Base-by-base conservation (phyloP, 2,329 filamentous ascomycete species). In the Trichoderma endophyticum region DNA sequence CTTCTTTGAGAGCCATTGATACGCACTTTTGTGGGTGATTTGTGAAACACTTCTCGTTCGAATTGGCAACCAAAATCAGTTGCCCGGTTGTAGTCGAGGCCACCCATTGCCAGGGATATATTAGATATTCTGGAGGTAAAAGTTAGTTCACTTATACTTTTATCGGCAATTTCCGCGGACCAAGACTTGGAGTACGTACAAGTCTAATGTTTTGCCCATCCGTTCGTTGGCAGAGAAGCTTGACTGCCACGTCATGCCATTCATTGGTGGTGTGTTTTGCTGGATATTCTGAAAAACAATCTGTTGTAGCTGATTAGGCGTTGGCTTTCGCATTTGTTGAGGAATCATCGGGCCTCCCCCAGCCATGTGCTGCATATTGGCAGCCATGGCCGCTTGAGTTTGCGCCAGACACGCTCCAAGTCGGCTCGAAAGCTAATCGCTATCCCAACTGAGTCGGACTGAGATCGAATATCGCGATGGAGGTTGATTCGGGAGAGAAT, bases 321-420 rank as follows among this genome's bases (percentile, higher is more conserved):
- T 75, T 57, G 77, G 76, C 62, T 79, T 78, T 73, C 81, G 80
- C 75, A 82, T 78, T 73, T 84, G 83, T 73, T 83, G 81, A 76
- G 82, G 81, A 79, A 85, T 82, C 80, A 85, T 84, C 72, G 82
- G 82, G 79, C 81, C 83, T 75, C 80, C 82, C 73, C 80, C 81
- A 78, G 81, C 83, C 86, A 89, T 88, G 77, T 87, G 87, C 79
- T 85, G 85, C 81, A 89, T 86, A 76, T 88, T 89, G 78, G 85
- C 87, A 82, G 87, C 87, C 87, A 90, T 89, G 81, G 85, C 85
- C 83, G 84, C 84, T 73, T 71, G 71, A 59, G 66, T 71, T 57
- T 72, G 72, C 68, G 73, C 32, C 69, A 73, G 57, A 71, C 76
- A 72, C 73, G 71, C 73, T 72, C 77, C 76, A 75, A 67, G 72